Conservation (phyloP, 768 basidiomycete species). For the Lactifluus echinatus region DNA sequence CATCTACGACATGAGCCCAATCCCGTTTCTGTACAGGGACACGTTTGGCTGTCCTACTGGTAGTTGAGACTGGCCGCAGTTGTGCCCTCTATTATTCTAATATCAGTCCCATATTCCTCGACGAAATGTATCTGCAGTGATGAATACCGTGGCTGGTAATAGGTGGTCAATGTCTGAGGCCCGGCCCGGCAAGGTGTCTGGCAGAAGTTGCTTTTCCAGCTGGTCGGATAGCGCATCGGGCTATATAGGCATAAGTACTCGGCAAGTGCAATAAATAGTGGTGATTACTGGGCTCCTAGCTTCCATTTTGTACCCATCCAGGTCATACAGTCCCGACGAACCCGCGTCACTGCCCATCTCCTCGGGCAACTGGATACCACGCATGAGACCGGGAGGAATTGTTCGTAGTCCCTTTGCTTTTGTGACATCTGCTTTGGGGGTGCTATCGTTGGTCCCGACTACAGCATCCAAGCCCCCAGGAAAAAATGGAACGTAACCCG, state of each 20-base stretch:
- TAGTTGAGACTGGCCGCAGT: conserved; percentile 43
- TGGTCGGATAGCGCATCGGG: background rate
- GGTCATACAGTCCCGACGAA: conserved; percentile 28
- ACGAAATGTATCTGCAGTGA: background rate
- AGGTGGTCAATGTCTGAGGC: conserved; percentile 66
- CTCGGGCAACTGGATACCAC: conserved; percentile 67
- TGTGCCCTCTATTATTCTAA: conserved; percentile 47
- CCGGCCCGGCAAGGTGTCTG: conserved; percentile 16
- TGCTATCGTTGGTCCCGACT: conserved; percentile 17
- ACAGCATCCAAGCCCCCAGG: conserved; percentile 86
- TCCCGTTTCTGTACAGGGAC: conserved; percentile 68
- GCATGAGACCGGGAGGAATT: conserved; percentile 73
- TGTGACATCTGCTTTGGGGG: conserved; percentile 27
- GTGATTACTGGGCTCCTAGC: background rate
- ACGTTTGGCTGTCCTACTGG: conserved; percentile 35
- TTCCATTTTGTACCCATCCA: background rate
- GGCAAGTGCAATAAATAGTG: background rate
- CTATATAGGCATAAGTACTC: conserved; percentile 1
- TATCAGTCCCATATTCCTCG: conserved; percentile 9
- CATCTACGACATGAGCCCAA: conserved; percentile 96
- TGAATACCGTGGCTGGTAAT: conserved; percentile 34
- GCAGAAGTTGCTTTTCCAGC: conserved; percentile 20
- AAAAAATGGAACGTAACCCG: conserved; percentile 86
- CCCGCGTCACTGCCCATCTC: conserved; percentile 44
- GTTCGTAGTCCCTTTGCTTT: conserved; percentile 45